Base-by-base conservation (phyloP, 2,329 filamentous ascomycete genomes). In the Alternaria panax region DNA sequence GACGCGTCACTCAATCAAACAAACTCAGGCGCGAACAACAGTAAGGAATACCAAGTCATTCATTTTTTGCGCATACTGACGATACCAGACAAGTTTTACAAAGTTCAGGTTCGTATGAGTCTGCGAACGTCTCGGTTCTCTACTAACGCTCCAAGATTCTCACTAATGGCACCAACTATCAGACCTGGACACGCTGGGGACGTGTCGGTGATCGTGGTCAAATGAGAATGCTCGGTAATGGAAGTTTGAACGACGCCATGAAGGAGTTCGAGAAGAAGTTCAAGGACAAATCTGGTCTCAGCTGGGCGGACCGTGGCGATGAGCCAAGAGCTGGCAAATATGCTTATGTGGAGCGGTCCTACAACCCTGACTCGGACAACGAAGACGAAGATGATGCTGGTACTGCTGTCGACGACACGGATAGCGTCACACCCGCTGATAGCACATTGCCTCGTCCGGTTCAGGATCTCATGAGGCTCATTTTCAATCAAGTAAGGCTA, bases 1-100 rank as follows among this genome's bases (percentile, higher is more conserved):
- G 92, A 96, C 72, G 92, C 90, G 0, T 88, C 90, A 0, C 81
- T 96, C 45, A 95, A 93, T 67, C 90, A 93, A 74, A 90, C 92
- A 11, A 91, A 92, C 66, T 81, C 90, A 0, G 79, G 81, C 0
- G 78, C 84, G 46, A 95, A 94, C 72, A 90, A 91, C 77, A 94
- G 54, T 57, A 46, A 57, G 54, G 16, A 14, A 7, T 16, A 22
- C 5, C 3, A 18, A 9, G n/a, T 6, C 4, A 20, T 12, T 2
- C 25, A 18, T 2, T 9, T 4, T 16, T 40, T 1, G 18, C 20
- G 25, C 9, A 24, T 18, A n/a, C 54, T 57, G 24, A 57, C 20
- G 12, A 12, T 18, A 16, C 22, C 12, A 57, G 54, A 95, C 77
- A 95, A 95, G 67, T 94, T 93, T 75, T 94, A 93, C 71, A 86